Base-by-base conservation (phyloP, 176 grass and related monocot species). In the Aegilops tauschii region DNA sequence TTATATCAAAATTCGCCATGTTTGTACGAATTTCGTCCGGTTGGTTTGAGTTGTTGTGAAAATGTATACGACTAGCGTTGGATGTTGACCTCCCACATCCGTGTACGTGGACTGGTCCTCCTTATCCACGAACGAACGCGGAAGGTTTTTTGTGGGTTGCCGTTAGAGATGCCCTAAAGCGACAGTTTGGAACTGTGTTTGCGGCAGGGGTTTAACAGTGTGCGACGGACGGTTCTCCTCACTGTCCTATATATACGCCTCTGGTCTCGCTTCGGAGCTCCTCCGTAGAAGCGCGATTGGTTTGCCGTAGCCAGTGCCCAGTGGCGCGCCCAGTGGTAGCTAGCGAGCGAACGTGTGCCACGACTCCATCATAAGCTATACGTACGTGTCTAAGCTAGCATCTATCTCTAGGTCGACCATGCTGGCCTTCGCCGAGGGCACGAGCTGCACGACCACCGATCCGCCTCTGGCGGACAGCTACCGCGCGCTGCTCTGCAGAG, bases 391-490 rank as follows among this genome's bases (percentile, higher is more conserved):
- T n/a, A 37, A 52, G 49, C 49, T 52, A 54, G 54, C 20, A 18
- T 17, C 58, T 39, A n/a, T 29, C 56, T 12, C 12, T 13, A 17
- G 49, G 49, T 61, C 40, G 68, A 61, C 80, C 86, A 89, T 85
- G 88, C 83, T 63, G 78, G 70, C 47, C 61, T 68, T 85, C 67
- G 5, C 12, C 1, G 52, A 84, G 52, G 20, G 49, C 49, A 52
- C 56, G 56, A 78, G 73, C 73, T 16, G 49, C 49, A 16, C 49
- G 14, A 49, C 75, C 66, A 40, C 61, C 36, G 82, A 95, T 8
- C 93, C 90, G n/a, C 93, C 93, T 3, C 84, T 95, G 45, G 74
- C 34, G 25, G 78, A 87, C 36, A 92, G 88, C 82, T 92, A 92
- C 73, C 80, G 82, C 30, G 47, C 90, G 11, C 84, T 95, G 67